Percentiles rank a stretch among this genome's conserved stretches.
These are phyloP conservation scores for Jacaranda mimosifolia DNA, from an alignment of 257 asterid genomes.

Conservation along the genomic window DNA sequence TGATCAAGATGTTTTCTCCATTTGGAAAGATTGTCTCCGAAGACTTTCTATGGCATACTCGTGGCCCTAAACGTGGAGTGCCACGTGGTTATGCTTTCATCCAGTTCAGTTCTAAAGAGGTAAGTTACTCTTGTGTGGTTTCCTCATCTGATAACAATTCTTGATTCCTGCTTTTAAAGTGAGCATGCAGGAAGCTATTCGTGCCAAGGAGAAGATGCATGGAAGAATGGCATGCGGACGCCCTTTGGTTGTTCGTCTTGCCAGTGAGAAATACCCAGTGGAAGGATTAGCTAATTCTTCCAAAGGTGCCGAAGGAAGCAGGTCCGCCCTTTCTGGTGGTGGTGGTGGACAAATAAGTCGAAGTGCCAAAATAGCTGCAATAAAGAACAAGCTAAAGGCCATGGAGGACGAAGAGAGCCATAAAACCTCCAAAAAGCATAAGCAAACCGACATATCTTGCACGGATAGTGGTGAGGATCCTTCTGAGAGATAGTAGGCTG, in stretches of 20 bases:
- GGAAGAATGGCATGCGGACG: constrained; percentile 71
- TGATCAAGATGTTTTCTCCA: constrained; percentile 87
- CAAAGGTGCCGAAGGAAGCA: constrained; percentile 51
- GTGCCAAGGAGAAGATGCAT: constrained; percentile 94
- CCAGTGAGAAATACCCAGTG: constrained; percentile 66
- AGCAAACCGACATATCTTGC: constrained; percentile 35
- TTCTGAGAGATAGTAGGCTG: constrained; percentile 6
- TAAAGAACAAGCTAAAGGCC: constrained; percentile 79
- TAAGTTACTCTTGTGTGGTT: constrained; percentile 45
- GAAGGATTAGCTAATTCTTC: constrained; percentile 51
- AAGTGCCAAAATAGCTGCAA: constrained; percentile 86
- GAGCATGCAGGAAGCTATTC: constrained; percentile 96
- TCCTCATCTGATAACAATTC: constrained; percentile 27
- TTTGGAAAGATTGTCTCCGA: constrained; percentile 74
- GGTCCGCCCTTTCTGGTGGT: constrained; percentile 44
- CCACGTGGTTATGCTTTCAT: constrained; percentile 61
- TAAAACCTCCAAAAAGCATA: constrained; percentile 53
- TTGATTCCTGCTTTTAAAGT: constrained; percentile 74
- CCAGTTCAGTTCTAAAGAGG: constrained; percentile 89
- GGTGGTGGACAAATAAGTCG: constrained; percentile 60
- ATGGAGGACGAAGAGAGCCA: constrained; percentile 81
- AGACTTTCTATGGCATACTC: constrained; percentile 95
- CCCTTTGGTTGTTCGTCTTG: constrained; percentile 73
- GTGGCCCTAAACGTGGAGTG: constrained; percentile 84
- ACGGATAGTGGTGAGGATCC: not conserved